Evolutionary conservation across 805 yeast genomes (phyloP).

Genomic region (Suhomyces faveliae): DNA sequence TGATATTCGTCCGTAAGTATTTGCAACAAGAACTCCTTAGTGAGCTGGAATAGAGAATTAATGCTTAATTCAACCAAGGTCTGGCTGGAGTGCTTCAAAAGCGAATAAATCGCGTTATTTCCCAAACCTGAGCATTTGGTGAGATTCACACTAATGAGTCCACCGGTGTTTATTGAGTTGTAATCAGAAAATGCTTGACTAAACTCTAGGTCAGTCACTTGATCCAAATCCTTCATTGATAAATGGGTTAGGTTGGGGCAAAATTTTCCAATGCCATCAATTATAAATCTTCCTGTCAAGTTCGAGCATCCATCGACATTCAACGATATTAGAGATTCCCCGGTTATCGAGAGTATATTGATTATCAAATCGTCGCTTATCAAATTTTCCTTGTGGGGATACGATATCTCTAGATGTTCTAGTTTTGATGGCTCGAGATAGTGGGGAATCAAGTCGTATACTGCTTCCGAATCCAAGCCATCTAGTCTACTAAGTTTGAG

Average conservation of each 20-base stretch:
- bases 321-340: constrained; percentile 57
- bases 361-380: constrained; percentile 67
- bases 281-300: constrained; percentile 62
- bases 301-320: constrained; percentile 71
- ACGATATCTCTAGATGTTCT: constrained; percentile 60
- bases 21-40: constrained; percentile 49
- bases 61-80: constrained; percentile 69
- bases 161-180: constrained; percentile 46
- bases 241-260: constrained; percentile 56
- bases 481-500: constrained; percentile 69
- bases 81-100: constrained; percentile 59
- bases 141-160: constrained; percentile 59
- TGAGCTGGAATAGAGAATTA: constrained; percentile 66
- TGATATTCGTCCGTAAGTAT: constrained; percentile 38
- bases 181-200: constrained; percentile 57
- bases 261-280: constrained; percentile 58
- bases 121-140: constrained; percentile 65
- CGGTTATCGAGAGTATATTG: constrained; percentile 58
- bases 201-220: constrained; percentile 68
- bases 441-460: constrained; percentile 65
- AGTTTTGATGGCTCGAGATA: constrained; percentile 47
- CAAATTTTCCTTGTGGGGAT: constrained; percentile 64
- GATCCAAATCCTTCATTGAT: constrained; percentile 59
- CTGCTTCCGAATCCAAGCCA: constrained; percentile 57
- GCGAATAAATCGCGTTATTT: constrained; percentile 58